phyloP scores from a whole-genome alignment of 2,329 filamentous ascomycete genomes.

The Ophiocordyceps camponoti-leonardi region DNA sequence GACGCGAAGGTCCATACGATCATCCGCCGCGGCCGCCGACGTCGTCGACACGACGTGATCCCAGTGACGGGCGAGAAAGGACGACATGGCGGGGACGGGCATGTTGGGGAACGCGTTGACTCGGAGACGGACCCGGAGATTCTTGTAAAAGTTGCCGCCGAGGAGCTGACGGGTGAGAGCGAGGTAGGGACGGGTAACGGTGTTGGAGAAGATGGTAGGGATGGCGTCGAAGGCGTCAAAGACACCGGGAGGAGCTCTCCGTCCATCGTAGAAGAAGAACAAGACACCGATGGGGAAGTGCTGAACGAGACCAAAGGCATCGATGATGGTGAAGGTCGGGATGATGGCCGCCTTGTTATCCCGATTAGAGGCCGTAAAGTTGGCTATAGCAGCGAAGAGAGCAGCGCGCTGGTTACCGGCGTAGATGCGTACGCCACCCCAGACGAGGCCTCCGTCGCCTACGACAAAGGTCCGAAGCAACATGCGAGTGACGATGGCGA shows the following conservation, averaged over 20 bases:
- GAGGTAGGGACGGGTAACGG: conserved; percentile 27
- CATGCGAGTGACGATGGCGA: conserved; percentile 30
- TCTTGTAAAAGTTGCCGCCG: conserved; percentile 4
- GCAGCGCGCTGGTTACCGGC: conserved; percentile 11
- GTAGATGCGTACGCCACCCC: conserved; percentile 22
- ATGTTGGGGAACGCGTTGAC: conserved; percentile 9
- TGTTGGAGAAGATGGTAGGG: conserved; percentile 22
- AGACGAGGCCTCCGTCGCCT: conserved; percentile 20
- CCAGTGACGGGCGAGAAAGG: conserved; percentile 6
- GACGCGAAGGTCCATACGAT: conserved; percentile 1
- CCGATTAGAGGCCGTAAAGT: conserved; percentile 39
- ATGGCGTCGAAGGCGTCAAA: conserved; percentile 39
- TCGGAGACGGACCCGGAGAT: conserved; percentile 5
- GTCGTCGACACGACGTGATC: background rate
- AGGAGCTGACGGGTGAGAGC: conserved; percentile 13
- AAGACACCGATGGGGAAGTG: conserved; percentile 29
- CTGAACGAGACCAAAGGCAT: conserved; percentile 14
- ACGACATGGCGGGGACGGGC: conserved; percentile 5
- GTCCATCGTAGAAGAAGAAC: conserved; percentile 46
- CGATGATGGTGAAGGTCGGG: conserved; percentile 19
- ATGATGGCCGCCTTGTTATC: conserved; percentile 45
- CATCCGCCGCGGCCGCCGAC: background rate
- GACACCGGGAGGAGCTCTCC: conserved; percentile 22
- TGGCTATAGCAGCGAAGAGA: conserved; percentile 28
- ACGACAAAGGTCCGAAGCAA: conserved; percentile 23